A percentile compares a stretch with the other conserved stretches of the same genome.
These are phyloP conservation scores for Gossypium anomalum DNA, from an alignment of 345 rosid genomes.

Conservation along the genomic window DNA sequence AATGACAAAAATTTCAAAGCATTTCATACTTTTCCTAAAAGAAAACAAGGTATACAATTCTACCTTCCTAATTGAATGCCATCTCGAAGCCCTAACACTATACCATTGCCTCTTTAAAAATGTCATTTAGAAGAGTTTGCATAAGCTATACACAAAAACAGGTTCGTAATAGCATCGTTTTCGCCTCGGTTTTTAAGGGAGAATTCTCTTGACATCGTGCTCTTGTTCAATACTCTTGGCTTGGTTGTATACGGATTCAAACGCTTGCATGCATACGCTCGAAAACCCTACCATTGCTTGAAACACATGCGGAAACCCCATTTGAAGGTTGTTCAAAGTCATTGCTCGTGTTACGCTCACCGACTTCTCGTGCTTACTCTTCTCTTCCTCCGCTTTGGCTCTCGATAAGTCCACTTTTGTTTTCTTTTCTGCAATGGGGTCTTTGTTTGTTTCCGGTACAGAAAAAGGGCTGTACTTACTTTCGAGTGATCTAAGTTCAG, in stretches of 20 bases:
- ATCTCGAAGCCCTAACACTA: too few species aligned
- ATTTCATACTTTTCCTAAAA: too few species aligned
- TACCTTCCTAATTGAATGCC: too few species aligned
- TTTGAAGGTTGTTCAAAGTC: constrained; percentile 83
- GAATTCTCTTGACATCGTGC: constrained; percentile 47
- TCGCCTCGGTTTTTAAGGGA: constrained; percentile 25
- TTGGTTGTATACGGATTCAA: constrained; percentile 74
- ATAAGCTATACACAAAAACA: constrained; percentile 14
- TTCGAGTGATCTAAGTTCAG: constrained; percentile 68
- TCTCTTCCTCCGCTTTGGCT: constrained; percentile 82
- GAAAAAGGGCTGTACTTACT: constrained; percentile 34
- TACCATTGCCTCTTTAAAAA: too few species aligned
- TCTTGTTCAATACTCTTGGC: constrained; percentile 47
- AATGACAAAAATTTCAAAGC: constrained; percentile 39
- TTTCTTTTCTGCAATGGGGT: neutral
- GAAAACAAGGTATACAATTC: too few species aligned
- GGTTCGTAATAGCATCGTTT: neutral
- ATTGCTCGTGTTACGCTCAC: constrained; percentile 71
- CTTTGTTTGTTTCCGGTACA: neutral
- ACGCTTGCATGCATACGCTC: constrained; percentile 84
- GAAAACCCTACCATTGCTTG: constrained; percentile 93
- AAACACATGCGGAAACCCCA: constrained; percentile 89
- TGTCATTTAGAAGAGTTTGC: too few species aligned
- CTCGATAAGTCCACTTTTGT: constrained; percentile 23
- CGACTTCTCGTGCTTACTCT: constrained; percentile 66